Evolutionary conservation across 371 early-diverging fungal species (phyloP), one percentile per base, ranked within the genome.

Genomic region (Mitosporidium daphniae): DNA sequence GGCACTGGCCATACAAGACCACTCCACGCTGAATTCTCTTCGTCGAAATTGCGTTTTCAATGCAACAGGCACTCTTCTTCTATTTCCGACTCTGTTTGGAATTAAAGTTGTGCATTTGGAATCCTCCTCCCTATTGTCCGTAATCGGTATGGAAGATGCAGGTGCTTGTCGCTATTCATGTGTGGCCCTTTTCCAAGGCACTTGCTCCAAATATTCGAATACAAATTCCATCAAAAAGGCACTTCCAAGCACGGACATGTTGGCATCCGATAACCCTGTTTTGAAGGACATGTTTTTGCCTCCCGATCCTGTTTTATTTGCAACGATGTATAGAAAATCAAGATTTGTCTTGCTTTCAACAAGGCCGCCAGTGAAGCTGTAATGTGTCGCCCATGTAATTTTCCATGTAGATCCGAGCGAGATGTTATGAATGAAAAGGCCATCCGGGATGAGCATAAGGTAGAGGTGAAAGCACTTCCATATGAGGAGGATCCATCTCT

Each of bases 341-440:
- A 55, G 91, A 22, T 84, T 89, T 37, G 82, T 60, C 41, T 54
- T 75, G 49, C 69, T 82, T 35, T 66, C 74, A 0, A 51, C 47
- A 13, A 55, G 72, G 14, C 73, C 74, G 29, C 77, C 82, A 27
- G 6, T 15, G 6, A 8, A 21, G 7, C 14, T 8, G n/a, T n/a
- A n/a, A n/a, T n/a, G n/a, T n/a, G 8, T 25, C 17, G 27, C 27
- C 14, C 27, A 28, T 10, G 29, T 27, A 25, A 29, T 17, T 15
- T 9, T 29, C 1, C 1, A 14, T 13, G 14, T 24, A 8, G 13
- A 18, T 9, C 15, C 14, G 25, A 62, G 24, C 61, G 89, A 28
- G 89, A 86, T 53, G 57, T 80, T 13, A 80, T 78, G 37, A 86
- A 86, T 45, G 89, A 86, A 34, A 77, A 78, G 33, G 82, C 84